These are phyloP conservation scores for Geotrichum candidum DNA, from an alignment of 1,139 yeast genomes.

Conservation along the genomic window DNA sequence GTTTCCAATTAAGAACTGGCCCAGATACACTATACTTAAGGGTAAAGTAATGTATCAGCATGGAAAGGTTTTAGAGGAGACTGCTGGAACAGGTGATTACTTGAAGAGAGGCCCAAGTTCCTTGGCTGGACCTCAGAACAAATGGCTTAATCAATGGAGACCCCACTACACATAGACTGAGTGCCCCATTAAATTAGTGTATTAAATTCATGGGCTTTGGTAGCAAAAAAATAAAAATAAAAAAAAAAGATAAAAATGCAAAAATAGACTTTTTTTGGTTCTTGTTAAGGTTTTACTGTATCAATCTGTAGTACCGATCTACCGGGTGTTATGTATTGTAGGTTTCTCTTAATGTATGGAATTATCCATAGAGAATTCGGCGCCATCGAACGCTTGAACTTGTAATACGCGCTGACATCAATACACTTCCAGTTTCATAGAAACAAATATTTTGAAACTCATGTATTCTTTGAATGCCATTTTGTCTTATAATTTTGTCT, in stretches of 20 bases:
- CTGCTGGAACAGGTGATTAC: constrained; percentile 17
- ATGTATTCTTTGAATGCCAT: too few species aligned
- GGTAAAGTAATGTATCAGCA: constrained; percentile 37
- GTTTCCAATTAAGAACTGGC: constrained; percentile 42
- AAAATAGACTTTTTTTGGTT: not conserved
- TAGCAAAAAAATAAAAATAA: not conserved
- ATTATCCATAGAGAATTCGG: too few species aligned
- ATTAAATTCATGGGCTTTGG: not conserved
- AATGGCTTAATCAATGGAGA: constrained; percentile 15
- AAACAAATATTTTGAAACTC: too few species aligned
- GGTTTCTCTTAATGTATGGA: too few species aligned
- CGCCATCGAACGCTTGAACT: too few species aligned
- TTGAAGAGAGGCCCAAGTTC: constrained; percentile 10
- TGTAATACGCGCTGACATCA: too few species aligned
- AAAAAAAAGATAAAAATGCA: not conserved
- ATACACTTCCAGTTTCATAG: too few species aligned
- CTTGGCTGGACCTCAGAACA: constrained; percentile 9
- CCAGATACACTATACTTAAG: constrained; percentile 41
- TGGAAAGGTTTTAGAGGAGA: constrained; percentile 26
- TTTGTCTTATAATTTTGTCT: too few species aligned
- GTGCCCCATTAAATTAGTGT: not conserved
- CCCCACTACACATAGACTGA: constrained; percentile 4
- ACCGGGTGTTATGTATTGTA: too few species aligned
- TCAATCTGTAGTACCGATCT: too few species aligned
- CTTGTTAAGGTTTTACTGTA: too few species aligned